Evolutionary conservation across 805 yeast species (phyloP).

Genomic region (Kluyveromyces siamensis): DNA sequence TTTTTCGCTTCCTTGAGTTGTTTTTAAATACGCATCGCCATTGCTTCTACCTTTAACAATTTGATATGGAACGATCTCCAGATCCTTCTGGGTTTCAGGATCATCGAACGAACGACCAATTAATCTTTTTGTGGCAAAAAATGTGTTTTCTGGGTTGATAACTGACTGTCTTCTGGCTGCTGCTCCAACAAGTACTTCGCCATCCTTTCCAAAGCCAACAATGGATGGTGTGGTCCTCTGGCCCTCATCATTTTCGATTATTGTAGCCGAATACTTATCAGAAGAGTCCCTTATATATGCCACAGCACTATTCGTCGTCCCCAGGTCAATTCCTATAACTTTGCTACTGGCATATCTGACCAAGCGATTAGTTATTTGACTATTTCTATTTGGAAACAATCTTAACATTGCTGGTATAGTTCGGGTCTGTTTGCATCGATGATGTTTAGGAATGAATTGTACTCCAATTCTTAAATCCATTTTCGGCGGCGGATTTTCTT

Average conservation of each 20-base stretch:
- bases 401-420: neutral
- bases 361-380: neutral
- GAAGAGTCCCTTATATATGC: conserved; percentile 36
- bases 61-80: conserved; percentile 52
- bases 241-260: conserved; percentile 68
- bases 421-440: neutral
- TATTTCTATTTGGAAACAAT: neutral
- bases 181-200: conserved; percentile 47
- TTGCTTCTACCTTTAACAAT: conserved; percentile 44
- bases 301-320: conserved; percentile 82
- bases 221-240: conserved; percentile 73
- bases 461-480: neutral
- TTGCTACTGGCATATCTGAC: conserved; percentile 11
- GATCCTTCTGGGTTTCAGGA: conserved; percentile 60
- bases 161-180: conserved; percentile 73
- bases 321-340: conserved; percentile 75
- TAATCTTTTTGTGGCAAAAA: conserved; percentile 73
- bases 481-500: neutral
- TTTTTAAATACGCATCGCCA: conserved; percentile 61
- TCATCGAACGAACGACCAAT: conserved; percentile 68
- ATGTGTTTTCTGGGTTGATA: conserved; percentile 67
- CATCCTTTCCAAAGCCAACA: conserved; percentile 52
- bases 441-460: neutral
- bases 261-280: conserved; percentile 56
- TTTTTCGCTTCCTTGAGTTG: conserved; percentile 32